Conservation (phyloP, 805 yeast genomes). For the Cyberlindnera misumaiensis region DNA sequence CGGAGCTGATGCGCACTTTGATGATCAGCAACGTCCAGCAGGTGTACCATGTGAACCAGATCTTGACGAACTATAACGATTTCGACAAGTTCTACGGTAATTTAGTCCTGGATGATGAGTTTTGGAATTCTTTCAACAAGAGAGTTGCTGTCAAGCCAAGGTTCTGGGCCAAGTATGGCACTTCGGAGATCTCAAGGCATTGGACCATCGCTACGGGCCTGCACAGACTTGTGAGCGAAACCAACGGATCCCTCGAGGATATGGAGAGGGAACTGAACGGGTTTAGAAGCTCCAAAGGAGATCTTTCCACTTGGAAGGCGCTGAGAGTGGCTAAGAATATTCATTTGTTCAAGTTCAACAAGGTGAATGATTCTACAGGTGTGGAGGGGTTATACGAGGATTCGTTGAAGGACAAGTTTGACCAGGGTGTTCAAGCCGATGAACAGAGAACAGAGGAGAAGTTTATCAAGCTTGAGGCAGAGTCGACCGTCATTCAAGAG, state of each 20-base stretch:
- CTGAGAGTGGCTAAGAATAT: conserved; percentile 34
- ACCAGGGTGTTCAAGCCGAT: conserved; percentile 6
- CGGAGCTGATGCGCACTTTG: neutral
- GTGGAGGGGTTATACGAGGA: conserved; percentile 32
- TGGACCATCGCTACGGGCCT: conserved; percentile 38
- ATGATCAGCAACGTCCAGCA: conserved; percentile 4
- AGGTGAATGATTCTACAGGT: conserved; percentile 30
- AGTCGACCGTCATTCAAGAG: conserved; percentile 13
- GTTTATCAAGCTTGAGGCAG: conserved; percentile 13
- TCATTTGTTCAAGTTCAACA: conserved; percentile 30
- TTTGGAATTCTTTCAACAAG: conserved; percentile 2
- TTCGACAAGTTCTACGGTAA: conserved; percentile 2
- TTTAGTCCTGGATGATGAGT: conserved; percentile 5
- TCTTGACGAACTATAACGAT: conserved; percentile 6
- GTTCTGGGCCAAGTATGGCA: conserved; percentile 21
- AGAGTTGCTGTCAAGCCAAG: conserved; percentile 7
- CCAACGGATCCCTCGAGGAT: conserved; percentile 3
- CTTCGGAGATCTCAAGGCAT: conserved; percentile 22
- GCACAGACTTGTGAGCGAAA: conserved; percentile 19
- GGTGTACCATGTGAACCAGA: conserved; percentile 4
- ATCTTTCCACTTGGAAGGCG: conserved; percentile 34
- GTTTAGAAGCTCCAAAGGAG: conserved; percentile 3
- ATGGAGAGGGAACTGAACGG: conserved; percentile 1
- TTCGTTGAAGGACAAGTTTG: conserved; percentile 13
- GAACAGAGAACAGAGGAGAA: conserved; percentile 8